phyloP scores from a whole-genome alignment of 1,139 yeast species.

The Lodderomyces metapsilosis region DNA sequence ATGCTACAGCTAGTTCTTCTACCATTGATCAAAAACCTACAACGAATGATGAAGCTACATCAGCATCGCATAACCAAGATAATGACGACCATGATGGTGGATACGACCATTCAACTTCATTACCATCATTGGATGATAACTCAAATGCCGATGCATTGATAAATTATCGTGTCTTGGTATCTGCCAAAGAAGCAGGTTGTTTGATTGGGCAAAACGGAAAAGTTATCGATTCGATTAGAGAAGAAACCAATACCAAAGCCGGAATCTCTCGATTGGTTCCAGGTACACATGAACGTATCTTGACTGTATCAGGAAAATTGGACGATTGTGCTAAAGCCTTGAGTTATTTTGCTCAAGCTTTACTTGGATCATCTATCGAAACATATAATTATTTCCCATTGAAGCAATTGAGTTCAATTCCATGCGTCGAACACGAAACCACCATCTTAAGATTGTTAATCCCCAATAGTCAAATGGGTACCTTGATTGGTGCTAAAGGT shows the following conservation, averaged over 20 bases:
- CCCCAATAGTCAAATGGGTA: conserved; percentile 88
- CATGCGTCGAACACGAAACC: conserved; percentile 50
- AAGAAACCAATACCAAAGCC: conserved; percentile 77
- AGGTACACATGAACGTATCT: conserved; percentile 81
- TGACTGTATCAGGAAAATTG: conserved; percentile 79
- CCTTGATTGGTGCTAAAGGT: conserved; percentile 86
- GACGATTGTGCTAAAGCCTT: conserved; percentile 73
- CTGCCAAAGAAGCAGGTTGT: conserved; percentile 89
- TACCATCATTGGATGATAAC: conserved; percentile 31
- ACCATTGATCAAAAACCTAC: neutral
- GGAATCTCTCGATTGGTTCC: conserved; percentile 82
- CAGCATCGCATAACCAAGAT: conserved; percentile 1
- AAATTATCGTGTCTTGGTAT: conserved; percentile 67
- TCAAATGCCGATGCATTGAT: conserved; percentile 40
- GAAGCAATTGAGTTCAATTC: conserved; percentile 54
- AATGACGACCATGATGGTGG: conserved; percentile 2
- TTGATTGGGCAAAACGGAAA: conserved; percentile 86
- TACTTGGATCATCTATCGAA: conserved; percentile 40
- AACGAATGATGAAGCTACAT: neutral
- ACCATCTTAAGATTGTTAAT: conserved; percentile 69
- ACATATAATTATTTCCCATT: conserved; percentile 61
- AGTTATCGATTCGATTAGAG: conserved; percentile 76
- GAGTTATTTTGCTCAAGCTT: conserved; percentile 67
- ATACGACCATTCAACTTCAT: conserved; percentile 18
- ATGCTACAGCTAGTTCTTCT: conserved; percentile 5